Conservation (phyloP, 192 early-diverging fungal genomes). For the Gonapodya prolifera region DNA sequence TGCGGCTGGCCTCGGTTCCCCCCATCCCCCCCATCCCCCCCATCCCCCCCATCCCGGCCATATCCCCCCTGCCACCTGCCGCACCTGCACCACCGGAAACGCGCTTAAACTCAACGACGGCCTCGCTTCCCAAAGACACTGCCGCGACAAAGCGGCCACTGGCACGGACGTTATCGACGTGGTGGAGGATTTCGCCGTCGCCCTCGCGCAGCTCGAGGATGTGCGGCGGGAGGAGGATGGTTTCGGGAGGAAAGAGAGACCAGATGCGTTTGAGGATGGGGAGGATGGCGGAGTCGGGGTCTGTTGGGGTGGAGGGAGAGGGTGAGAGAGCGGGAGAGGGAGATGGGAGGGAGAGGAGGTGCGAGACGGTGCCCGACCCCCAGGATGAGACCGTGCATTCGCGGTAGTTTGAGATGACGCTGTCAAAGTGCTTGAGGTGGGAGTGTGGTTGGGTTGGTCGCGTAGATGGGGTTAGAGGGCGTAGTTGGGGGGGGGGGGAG, state of each 20-base stretch:
- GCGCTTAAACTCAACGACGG: not conserved
- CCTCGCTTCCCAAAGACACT: not conserved
- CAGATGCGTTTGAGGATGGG: not conserved
- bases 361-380: not conserved
- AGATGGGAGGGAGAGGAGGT: not conserved
- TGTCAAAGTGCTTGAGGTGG: conserved; percentile 5
- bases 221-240: not conserved
- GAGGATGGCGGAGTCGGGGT: not conserved
- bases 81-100: not conserved
- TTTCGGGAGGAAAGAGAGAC: not conserved
- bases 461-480: too few relatives aligned
- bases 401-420: conserved; percentile 1
- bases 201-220: not conserved
- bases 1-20: too few relatives aligned
- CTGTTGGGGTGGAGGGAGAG: not conserved
- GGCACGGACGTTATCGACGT: conserved; percentile 1
- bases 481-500: too few relatives aligned
- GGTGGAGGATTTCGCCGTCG: not conserved
- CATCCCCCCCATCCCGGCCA: not conserved
- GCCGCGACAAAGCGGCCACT: not conserved
- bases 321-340: not conserved
- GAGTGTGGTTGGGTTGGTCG: too few relatives aligned
- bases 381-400: not conserved
- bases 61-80: not conserved
- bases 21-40: too few relatives aligned